A percentile compares a stretch with the other conserved stretches of the same genome.
Conservation (phyloP, 2,329 filamentous ascomycete species). For the Fonsecaea pugnacius region DNA sequence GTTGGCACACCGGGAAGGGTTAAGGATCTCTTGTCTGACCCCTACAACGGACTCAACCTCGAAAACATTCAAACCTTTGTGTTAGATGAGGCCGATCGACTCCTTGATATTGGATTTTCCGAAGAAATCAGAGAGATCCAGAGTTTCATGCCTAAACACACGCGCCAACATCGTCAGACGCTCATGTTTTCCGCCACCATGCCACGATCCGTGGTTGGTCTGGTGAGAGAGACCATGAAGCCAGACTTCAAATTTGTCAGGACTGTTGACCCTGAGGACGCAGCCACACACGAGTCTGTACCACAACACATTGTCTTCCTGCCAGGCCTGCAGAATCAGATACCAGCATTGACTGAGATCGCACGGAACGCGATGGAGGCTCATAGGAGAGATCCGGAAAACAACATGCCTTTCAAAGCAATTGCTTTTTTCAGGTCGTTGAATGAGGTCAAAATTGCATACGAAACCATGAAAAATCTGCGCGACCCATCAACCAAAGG, state of each 20-base stretch:
- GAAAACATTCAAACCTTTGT: conserved; percentile 55
- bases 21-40: conserved; percentile 53
- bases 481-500: conserved; percentile 46
- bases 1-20: conserved; percentile 56
- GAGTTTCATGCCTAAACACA: conserved; percentile 55
- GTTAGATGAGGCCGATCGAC: conserved; percentile 66
- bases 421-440: conserved; percentile 91
- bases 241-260: conserved; percentile 85
- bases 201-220: conserved; percentile 75
- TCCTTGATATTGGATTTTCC: conserved; percentile 66
- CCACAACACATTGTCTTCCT: conserved; percentile 76
- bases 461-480: conserved; percentile 61
- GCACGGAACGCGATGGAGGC: conserved; percentile 59
- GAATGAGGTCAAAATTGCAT: conserved; percentile 69
- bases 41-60: conserved; percentile 50
- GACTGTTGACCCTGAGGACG: conserved; percentile 81
- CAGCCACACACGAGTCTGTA: conserved; percentile 79
- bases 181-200: conserved; percentile 96
- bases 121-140: conserved; percentile 59
- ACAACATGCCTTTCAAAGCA: conserved; percentile 79
- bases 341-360: conserved; percentile 79
- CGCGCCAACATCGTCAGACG: conserved; percentile 72
- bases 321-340: conserved; percentile 72
- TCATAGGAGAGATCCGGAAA: conserved; percentile 43
- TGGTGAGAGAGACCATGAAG: conserved; percentile 80